Base-by-base conservation (phyloP, 352 stramenopile species). In the Peronospora farinosa region DNA sequence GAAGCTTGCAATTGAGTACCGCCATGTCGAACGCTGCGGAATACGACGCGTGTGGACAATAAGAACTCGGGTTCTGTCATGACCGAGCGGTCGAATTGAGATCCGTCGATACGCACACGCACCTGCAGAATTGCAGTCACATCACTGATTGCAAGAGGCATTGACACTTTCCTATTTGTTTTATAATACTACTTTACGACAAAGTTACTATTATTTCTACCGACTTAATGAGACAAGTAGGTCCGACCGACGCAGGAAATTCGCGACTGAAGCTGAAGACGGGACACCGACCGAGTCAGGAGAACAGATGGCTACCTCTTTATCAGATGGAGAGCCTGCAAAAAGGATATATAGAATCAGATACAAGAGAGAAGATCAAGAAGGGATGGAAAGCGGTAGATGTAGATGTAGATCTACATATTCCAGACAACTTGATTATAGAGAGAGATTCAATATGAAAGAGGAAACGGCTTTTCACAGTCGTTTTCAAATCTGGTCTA, bases 61-160 rank as follows among this genome's bases (percentile, higher is more conserved):
- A 73, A 43, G 55, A 86, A 92, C 64, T 92, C 82, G 5, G 82
- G 75, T 33, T 89, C 69, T 28, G 82, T 71, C 82, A 92, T 92
- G 48, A 87, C 70, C 8, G 67, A 79, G 37, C 69, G 49, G 63
- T 92, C 79, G 53, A 68, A 92, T 53, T 88, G 75, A 36, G 78
- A 86, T 33, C 72, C 67, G 17, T 75, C 57, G 21, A 92, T 75
- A 30, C 48, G 47, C n/a, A 90, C 67, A 13, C 15, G 27, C 32
- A 88, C 70, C 23, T 72, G 68, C 27, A 88, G 48, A 41, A 92
- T 69, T 21, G 75, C 71, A 30, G 77, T 87, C 39, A 92, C 67
- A 65, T 89, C 76, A 30, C 61, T 65, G 15, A 86, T 47, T 16
- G 54, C 60, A 16, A 89, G 43, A 43, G 40, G 44, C 50, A 67